Base-by-base conservation (phyloP, 2,329 filamentous ascomycete species). In the Metarhizium guizhouense region DNA sequence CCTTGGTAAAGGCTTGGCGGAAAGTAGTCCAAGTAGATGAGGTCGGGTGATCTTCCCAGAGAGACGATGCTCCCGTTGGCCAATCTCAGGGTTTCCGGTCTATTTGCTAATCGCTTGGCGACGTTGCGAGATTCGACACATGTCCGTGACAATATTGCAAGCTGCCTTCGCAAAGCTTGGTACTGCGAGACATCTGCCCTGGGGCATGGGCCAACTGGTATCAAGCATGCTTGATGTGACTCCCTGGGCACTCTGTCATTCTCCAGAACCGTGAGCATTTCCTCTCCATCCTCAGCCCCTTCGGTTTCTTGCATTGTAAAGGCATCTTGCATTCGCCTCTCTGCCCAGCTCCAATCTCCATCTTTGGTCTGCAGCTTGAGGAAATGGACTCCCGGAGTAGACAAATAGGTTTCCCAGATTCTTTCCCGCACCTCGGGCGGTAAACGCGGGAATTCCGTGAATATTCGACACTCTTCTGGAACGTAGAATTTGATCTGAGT, bases 1-100 rank as follows among this genome's bases (percentile, higher is more conserved):
- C 56, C 59, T 49, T 66, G 60, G 51, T 67, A 70, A 25, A 65
- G 54, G 4, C 65, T 61, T 1, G 58, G 51, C 4, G 67, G 64
- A 7, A 72, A 56, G 52, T 73, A 73, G 45, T 73, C 70, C 20
- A 72, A 58, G 53, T 66, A 68, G 18, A 72, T 54, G 7, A 71
- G 56, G 36, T 72, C 70, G 5, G 58, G 58, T 1, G 62, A 63
- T n/a, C 56, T 57, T 42, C 63, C 63, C 14, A 72, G 60, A 13
- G 65, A 63, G 8, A 72, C 58, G 42, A 71, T 59, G 14, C 61
- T 61, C 2, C 67, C 67, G 47, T 59, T 60, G 2, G 57, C 51
- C 7, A 70, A 53, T 14, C 59, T 63, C 18, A 72, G 57, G 10
- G 61, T 59, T 14, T 60, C 58, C 2, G 63, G 47, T 6, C 63